Evolutionary conservation across 345 rosid genomes (phyloP).

Genomic region (Hibiscus trionum): DNA sequence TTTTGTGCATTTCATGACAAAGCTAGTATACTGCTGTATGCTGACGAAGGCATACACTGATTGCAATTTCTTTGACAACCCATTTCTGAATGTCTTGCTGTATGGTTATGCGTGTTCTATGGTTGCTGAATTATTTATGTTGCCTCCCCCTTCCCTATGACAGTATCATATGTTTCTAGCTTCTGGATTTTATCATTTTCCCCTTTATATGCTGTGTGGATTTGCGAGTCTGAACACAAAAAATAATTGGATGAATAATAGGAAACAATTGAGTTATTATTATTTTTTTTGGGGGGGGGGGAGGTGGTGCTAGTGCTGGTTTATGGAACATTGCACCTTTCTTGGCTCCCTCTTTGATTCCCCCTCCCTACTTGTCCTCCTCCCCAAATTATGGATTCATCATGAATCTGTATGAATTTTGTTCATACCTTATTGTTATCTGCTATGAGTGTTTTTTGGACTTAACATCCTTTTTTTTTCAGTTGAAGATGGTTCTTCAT

Average conservation of each 20-base stretch:
- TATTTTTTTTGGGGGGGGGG: not conserved
- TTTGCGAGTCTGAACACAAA: not conserved
- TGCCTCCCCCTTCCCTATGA: not conserved
- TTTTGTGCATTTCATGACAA: conserved; percentile 22
- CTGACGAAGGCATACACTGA: not conserved
- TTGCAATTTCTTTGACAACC: not conserved
- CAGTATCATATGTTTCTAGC: not conserved
- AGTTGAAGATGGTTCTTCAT: conserved; percentile 55
- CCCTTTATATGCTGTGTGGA: not conserved
- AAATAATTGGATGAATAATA: not conserved
- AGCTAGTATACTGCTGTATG: conserved; percentile 27
- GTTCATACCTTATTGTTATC: not conserved
- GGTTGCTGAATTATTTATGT: not conserved
- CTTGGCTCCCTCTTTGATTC: not conserved
- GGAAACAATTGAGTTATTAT: not conserved
- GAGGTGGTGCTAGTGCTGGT: not conserved
- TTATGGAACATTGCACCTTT: not conserved
- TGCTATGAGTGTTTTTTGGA: not conserved
- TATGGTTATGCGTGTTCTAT: not conserved
- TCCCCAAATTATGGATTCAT: not conserved
- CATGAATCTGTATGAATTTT: not conserved
- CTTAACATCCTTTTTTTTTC: conserved; percentile 17
- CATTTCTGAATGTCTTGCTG: not conserved
- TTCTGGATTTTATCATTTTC: not conserved
- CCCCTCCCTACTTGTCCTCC: too few relatives aligned